Evolutionary conservation across 2,329 filamentous ascomycete genomes (phyloP).

Genomic region (Trichoderma sp.): DNA sequence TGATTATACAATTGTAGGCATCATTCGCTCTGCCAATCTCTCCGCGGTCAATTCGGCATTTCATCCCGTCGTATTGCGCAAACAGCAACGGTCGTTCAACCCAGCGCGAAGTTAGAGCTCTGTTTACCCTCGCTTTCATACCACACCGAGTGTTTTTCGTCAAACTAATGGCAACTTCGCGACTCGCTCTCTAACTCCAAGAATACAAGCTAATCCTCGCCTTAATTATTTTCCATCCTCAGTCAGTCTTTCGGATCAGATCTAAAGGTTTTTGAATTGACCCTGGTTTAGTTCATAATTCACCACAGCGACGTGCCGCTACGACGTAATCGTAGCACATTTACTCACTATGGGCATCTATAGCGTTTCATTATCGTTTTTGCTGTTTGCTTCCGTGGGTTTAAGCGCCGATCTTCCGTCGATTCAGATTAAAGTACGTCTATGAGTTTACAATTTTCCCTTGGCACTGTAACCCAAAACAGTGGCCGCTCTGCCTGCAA

Average conservation of each 20-base stretch:
- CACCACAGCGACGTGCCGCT: background rate
- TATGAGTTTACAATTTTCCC: background rate
- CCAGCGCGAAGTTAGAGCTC: background rate
- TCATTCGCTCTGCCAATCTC: background rate
- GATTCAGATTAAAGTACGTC: background rate
- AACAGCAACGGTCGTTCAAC: background rate
- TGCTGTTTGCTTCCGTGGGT: background rate
- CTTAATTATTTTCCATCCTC: background rate
- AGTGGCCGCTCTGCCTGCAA: background rate
- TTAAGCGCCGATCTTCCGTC: background rate
- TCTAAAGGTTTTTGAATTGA: background rate
- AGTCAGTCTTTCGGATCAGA: background rate
- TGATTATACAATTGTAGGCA: no score
- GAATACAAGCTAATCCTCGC: background rate
- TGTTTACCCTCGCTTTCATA: background rate
- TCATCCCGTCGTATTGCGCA: background rate
- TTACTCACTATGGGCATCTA: background rate
- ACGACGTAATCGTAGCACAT: background rate
- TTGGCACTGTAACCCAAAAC: background rate
- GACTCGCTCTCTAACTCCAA: background rate
- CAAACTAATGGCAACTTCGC: background rate
- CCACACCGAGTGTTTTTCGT: background rate
- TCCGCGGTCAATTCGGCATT: background rate
- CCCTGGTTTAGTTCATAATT: background rate
- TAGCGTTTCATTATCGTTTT: background rate